Evolutionary conservation across 257 asterid species (phyloP).

Genomic region (Solanum pimpinellifolium): DNA sequence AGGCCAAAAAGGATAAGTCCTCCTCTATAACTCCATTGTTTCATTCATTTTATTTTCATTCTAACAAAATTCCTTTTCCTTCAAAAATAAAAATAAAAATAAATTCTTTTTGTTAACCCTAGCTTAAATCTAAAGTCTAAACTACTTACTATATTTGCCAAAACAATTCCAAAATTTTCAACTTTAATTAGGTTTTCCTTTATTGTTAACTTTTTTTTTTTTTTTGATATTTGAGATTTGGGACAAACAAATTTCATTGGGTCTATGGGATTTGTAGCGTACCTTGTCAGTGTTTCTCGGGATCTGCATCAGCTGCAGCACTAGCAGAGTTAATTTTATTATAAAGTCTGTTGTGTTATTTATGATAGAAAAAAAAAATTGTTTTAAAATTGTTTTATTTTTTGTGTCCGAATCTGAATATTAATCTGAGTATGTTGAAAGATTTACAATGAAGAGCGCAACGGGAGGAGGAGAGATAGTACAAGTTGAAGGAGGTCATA

Average conservation of each 20-base stretch:
- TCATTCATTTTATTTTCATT: constrained; percentile 24
- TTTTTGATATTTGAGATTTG: constrained; percentile 12
- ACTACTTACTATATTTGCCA: neutral
- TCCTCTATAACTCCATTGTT: constrained; percentile 22
- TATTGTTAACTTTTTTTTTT: neutral
- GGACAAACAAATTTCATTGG: constrained; percentile 15
- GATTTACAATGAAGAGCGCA: neutral
- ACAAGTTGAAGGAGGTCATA: constrained; percentile 97
- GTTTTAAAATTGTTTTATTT: too few relatives aligned
- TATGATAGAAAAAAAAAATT: too few relatives aligned
- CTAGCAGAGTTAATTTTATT: neutral
- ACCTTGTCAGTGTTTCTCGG: constrained; percentile 11
- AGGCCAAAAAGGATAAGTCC: neutral
- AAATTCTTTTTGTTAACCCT: neutral
- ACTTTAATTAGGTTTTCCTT: neutral
- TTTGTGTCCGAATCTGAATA: neutral
- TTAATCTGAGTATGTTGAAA: neutral
- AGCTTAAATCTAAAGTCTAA: neutral
- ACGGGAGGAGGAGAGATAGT: constrained; percentile 58
- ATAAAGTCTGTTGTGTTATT: neutral
- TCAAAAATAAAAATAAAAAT: neutral
- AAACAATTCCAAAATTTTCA: neutral
- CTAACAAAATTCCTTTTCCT: neutral
- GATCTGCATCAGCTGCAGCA: constrained; percentile 21
- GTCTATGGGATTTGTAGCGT: constrained; percentile 10